These are phyloP conservation scores for Vanrija humicola DNA, from an alignment of 1,284 basidiomycete genomes.

Conservation along the genomic window DNA sequence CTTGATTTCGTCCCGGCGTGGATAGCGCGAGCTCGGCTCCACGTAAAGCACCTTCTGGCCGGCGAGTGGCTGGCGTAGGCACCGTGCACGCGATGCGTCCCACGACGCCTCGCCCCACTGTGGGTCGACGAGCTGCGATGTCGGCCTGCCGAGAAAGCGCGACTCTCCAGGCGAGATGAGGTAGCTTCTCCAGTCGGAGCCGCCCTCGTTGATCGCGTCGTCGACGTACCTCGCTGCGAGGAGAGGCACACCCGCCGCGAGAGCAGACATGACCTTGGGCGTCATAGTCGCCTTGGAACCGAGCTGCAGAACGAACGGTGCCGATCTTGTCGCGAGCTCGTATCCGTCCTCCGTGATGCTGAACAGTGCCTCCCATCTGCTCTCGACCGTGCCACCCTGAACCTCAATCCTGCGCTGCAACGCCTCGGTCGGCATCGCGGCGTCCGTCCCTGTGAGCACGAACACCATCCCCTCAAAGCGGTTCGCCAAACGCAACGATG, in stretches of 20 bases:
- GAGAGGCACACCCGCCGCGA: slow-evolving; percentile 81
- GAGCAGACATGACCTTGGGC: slow-evolving; percentile 71
- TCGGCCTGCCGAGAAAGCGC: slow-evolving; percentile 53
- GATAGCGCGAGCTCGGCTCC: slow-evolving; percentile 14
- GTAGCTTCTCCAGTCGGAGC: slow-evolving; percentile 59
- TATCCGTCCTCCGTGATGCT: slow-evolving; percentile 7
- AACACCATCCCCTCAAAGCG: slow-evolving; percentile 16
- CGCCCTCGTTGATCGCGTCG: slow-evolving; percentile 51
- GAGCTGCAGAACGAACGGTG: slow-evolving; percentile 63
- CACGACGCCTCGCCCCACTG: slow-evolving; percentile 60
- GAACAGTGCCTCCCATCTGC: slow-evolving; percentile 66
- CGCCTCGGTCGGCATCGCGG: slow-evolving; percentile 25
- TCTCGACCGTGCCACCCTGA: slow-evolving; percentile 60
- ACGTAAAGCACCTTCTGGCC: slow-evolving; percentile 33
- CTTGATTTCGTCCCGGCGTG: slow-evolving; percentile 17
- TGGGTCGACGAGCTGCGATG: slow-evolving; percentile 67
- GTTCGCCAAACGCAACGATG: background rate
- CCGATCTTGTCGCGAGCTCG: background rate
- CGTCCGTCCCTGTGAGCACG: slow-evolving; percentile 10
- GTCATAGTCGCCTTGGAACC: slow-evolving; percentile 64
- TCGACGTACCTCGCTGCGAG: slow-evolving; percentile 63
- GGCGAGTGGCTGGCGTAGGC: slow-evolving; percentile 46
- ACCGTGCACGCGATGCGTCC: slow-evolving; percentile 49
- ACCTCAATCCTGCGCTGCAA: slow-evolving; percentile 54
- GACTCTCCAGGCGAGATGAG: slow-evolving; percentile 67